These are phyloP conservation scores for Phytopythium helicoides DNA, from an alignment of 352 stramenopile species.

Conservation along the genomic window DNA sequence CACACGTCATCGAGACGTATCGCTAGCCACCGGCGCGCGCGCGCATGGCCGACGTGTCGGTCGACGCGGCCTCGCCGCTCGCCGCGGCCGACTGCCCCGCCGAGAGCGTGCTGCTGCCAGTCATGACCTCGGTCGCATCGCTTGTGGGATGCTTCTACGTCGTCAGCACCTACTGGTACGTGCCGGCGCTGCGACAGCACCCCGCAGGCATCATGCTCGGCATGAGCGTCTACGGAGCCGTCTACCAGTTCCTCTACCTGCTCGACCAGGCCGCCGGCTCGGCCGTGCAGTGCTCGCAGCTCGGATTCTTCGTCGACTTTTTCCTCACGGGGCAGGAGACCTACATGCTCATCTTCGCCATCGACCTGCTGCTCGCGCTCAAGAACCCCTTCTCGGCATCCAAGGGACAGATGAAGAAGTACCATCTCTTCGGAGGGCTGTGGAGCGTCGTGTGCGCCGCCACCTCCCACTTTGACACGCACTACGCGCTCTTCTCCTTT, in stretches of 20 bases:
- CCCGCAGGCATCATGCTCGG: conserved; percentile 85
- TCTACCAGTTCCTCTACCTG: conserved; percentile 82
- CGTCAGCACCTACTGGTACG: conserved; percentile 64
- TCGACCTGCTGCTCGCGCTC: conserved; percentile 75
- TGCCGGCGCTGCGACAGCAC: conserved; percentile 68
- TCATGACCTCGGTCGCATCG: conserved; percentile 65
- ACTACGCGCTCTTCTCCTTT: conserved; percentile 78
- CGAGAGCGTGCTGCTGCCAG: conserved; percentile 45
- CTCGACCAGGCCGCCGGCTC: conserved; percentile 37
- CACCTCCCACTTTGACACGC: conserved; percentile 75
- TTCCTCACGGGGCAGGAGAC: conserved; percentile 84
- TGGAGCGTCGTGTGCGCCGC: conserved; percentile 68
- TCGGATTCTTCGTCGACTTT: conserved; percentile 73
- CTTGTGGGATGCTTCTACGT: conserved; percentile 79
- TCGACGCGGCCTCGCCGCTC: conserved; percentile 4
- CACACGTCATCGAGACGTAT: conserved; percentile 5
- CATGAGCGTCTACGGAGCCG: conserved; percentile 79
- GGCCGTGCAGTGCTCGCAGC: conserved; percentile 51
- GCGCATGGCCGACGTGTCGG: conserved; percentile 14
- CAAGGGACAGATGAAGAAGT: conserved; percentile 79
- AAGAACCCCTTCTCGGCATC: conserved; percentile 87
- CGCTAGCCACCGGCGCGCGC: neutral
- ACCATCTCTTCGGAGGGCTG: conserved; percentile 67
- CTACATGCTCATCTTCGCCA: conserved; percentile 89
- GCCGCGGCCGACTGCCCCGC: conserved; percentile 34